phyloP scores from a whole-genome alignment of 139 green algal genomes.

The Eudorina sp. region DNA sequence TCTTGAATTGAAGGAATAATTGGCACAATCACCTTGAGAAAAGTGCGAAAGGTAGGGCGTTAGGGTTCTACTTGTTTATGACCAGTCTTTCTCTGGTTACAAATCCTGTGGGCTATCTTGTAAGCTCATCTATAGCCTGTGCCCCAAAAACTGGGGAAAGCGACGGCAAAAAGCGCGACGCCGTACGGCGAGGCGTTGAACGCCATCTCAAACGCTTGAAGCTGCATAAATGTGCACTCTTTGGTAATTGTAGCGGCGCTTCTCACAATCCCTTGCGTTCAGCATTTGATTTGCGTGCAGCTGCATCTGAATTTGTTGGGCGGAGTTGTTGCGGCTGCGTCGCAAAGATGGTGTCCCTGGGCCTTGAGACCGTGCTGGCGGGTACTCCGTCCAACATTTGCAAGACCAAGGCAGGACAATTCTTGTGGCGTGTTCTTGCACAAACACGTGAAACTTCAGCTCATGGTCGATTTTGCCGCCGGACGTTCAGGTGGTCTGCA shows the following conservation, averaged over 20 bases:
- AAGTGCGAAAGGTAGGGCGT: no score
- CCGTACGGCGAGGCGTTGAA: not conserved
- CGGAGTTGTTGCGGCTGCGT: slow-evolving; percentile 10
- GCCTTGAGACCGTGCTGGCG: slow-evolving; percentile 80
- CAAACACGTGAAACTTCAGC: not conserved
- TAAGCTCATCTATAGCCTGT: no score
- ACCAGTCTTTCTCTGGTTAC: no score
- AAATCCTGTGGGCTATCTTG: no score
- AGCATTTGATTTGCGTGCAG: no score
- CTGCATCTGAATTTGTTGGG: not conserved
- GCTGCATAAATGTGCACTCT: no score
- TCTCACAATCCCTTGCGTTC: no score
- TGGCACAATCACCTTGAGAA: no score
- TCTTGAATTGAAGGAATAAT: no score
- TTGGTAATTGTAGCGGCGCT: no score
- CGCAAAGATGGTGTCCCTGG: slow-evolving; percentile 75
- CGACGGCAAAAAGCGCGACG: not conserved
- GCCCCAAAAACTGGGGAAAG: no score
- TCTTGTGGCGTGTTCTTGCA: not conserved
- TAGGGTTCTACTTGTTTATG: no score
- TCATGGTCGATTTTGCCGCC: not conserved
- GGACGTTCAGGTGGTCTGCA: slow-evolving; percentile 92
- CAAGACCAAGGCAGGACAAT: slow-evolving; percentile 77
- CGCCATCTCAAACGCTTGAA: not conserved
- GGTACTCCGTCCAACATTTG: slow-evolving; percentile 70